Conservation (phyloP, 2,329 filamentous ascomycete species). For the Hymenoscyphus occultus region DNA sequence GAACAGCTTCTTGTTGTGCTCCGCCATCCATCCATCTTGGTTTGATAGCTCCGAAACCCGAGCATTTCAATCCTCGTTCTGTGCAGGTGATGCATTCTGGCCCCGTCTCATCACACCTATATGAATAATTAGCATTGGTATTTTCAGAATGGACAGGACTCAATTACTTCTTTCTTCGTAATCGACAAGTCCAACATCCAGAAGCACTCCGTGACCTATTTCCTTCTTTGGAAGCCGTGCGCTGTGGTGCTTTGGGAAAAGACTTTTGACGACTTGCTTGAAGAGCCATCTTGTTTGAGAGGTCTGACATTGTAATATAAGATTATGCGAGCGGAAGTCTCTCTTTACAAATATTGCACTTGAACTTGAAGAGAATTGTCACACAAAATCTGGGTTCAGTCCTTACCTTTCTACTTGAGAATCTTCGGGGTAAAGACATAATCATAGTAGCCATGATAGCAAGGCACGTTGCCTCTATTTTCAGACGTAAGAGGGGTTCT, state of each 20-base stretch:
- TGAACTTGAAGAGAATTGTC: slow-evolving; percentile 3
- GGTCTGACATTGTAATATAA: slow-evolving; percentile 6
- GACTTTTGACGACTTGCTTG: slow-evolving; percentile 7
- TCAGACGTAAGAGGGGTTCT: slow-evolving; percentile 10
- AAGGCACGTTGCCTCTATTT: slow-evolving; percentile 12
- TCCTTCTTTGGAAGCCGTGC: slow-evolving; percentile 11
- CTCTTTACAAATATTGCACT: background rate
- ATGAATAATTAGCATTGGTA: slow-evolving; percentile 1
- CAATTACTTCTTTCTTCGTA: slow-evolving; percentile 14
- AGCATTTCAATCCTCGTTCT: slow-evolving; percentile 14
- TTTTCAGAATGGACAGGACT: background rate
- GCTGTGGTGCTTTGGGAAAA: background rate
- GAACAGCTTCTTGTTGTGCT: slow-evolving; percentile 15
- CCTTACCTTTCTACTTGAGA: slow-evolving; percentile 11
- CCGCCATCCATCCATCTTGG: slow-evolving; percentile 17
- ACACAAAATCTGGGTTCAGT: slow-evolving; percentile 7
- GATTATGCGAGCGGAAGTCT: background rate
- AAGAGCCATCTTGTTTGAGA: slow-evolving; percentile 6
- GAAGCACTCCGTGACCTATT: slow-evolving; percentile 7
- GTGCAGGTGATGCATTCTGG: slow-evolving; percentile 12
- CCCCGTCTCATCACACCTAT: slow-evolving; percentile 14
- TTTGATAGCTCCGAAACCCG: slow-evolving; percentile 13
- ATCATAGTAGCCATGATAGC: background rate
- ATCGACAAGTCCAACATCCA: slow-evolving; percentile 16
- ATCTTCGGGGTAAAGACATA: background rate